Base-by-base conservation (phyloP, 371 early-diverging fungal species). In the Blakeslea trispora region DNA sequence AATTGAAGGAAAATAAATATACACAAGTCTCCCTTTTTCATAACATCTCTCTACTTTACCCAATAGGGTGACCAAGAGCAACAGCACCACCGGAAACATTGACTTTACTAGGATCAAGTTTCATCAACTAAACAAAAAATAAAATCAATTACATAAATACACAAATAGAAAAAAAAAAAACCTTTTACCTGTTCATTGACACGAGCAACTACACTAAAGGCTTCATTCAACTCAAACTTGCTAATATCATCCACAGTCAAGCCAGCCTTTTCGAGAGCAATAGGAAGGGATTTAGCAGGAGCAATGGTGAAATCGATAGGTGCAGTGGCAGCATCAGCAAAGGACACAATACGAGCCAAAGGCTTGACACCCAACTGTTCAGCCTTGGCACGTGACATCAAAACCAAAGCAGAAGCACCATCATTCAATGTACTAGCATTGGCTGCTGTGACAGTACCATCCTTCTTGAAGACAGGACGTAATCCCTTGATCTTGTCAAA, bases 251-350 rank as follows among this genome's bases (percentile, higher is more conserved):
- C 81, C 45, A 85, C 68, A 13, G 72, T 75, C 31, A 92, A 64
- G 53, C 87, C 87, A 42, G 95, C 95, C 63, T 83, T 83, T 45
- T 83, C 62, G 40, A 97, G 79, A 18, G 94, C 92, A 55, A 88
- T 89, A 50, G 95, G 97, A 57, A 98, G 85, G 10, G 99, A 97
- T 59, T 90, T 77, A 45, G 95, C 71, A 23, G 99, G 99, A 5
- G 98, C 94, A 63, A 89, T 90, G 45, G 97, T 91, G 82, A 99
- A 98, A 59, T 91, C 89, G 52, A 92, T 82, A 31, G 99, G 97
- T 37, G 89, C 87, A 45, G 83, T 83, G 32, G 89, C 92, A 19
- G 93, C 92, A 69, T 93, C 93, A 43, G 87, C 91, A 62, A 77
- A 88, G n/a, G 85, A 72, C 13, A 86, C 66, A 44, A 95, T 83